Base-by-base conservation (phyloP, 1,284 basidiomycete genomes). In the Peniophora sp. region DNA sequence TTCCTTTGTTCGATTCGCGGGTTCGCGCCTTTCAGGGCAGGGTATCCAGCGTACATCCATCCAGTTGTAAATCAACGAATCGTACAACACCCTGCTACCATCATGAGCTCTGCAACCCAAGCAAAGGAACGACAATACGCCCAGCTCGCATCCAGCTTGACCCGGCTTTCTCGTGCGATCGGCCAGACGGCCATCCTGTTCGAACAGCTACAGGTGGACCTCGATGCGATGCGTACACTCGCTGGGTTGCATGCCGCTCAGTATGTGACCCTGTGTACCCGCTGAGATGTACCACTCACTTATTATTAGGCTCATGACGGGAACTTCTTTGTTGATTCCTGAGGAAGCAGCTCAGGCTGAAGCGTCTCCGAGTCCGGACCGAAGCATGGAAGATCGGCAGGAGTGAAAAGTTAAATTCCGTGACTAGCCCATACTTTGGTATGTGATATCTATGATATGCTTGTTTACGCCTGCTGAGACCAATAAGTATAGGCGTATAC, bases 171-270 rank as follows among this genome's bases (percentile, higher is more conserved):
- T 46, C 69, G 79, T 20, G 76, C 79, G 0, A 71, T 87, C 32
- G 70, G 74, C 24, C 79, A 78, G 56, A 87, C 85, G 0, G 79
- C 83, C 14, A 82, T 85, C 59, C 69, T 89, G 12, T 85, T 82
- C 62, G 85, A 85, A 61, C 78, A 79, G 52, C 71, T 87, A 50
- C 81, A 85, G 59, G 71, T 75, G 47, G 85, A 87, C 66, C 65
- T 88, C 48, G 75, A 85, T 55, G 79, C 85, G 11, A 86, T 88
- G 83, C 70, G 79, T 48, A 77, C 77, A 11, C 79, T 89, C 57
- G 79, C 83, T 17, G 84, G 82, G 1, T 70, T 81, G 47, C 84
- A 89, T 63, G 83, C 83, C 19, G 83, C 85, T 46, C 85, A 84
- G 83, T 85, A 58, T 55, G 79, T 64, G 14, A 22, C 36, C 17